These are phyloP conservation scores for Heterobasidion occidentale DNA, from an alignment of 1,284 basidiomycete genomes.

Conservation along the genomic window DNA sequence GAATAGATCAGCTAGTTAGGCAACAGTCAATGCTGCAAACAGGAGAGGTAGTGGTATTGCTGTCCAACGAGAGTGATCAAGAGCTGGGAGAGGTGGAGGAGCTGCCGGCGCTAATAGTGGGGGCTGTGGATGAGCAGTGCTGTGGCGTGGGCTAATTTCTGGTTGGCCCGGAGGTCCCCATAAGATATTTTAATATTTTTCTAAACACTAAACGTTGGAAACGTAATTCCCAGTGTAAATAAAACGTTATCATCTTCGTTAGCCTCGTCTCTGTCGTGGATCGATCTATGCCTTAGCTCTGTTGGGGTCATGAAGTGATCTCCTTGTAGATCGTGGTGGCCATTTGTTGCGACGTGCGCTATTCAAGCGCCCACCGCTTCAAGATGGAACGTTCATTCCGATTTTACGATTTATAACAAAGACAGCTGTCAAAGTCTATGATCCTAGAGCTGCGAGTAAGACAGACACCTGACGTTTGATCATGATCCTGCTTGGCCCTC, in stretches of 20 bases:
- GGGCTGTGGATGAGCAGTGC: background rate
- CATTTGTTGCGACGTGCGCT: too few species aligned
- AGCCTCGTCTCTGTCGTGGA: too few species aligned
- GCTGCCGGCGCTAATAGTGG: background rate
- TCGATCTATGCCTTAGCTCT: too few species aligned
- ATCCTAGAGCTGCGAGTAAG: constrained; percentile 39
- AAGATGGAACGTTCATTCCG: too few species aligned
- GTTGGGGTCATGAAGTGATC: too few species aligned
- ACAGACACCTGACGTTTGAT: constrained; percentile 80
- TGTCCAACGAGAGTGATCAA: constrained; percentile 4
- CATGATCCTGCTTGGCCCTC: constrained; percentile 83
- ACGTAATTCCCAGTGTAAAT: too few species aligned
- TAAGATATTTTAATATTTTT: too few species aligned
- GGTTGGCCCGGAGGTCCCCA: background rate
- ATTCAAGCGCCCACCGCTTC: too few species aligned
- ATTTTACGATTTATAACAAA: too few species aligned
- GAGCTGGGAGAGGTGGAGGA: background rate
- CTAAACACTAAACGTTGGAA: too few species aligned
- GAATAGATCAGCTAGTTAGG: constrained; percentile 5
- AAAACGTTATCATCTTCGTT: too few species aligned
- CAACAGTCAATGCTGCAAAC: constrained; percentile 26
- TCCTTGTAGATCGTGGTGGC: too few species aligned
- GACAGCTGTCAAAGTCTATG: background rate
- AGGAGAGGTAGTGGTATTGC: constrained; percentile 3
- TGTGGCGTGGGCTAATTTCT: background rate